Evolutionary conservation across 2,329 filamentous ascomycete genomes (phyloP), one percentile per base, ranked within the genome.

Genomic region (Aspergillus sp.): DNA sequence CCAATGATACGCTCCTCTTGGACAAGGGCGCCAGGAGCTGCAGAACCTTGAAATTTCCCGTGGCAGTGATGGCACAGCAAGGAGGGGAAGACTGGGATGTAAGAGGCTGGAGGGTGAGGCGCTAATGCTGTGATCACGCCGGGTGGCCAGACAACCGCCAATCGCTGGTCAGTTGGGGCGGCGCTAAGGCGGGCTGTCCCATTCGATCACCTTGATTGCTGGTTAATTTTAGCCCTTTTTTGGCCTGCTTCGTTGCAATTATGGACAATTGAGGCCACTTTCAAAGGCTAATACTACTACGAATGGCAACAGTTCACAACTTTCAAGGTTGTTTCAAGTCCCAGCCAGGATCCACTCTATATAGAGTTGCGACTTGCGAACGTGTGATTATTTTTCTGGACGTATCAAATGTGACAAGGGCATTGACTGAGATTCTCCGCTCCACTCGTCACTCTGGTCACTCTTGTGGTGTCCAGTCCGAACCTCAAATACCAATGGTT

Each of bases 111-210:
- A 15, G n/a, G 20, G 39, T 3, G 20, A 13, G 41, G 45, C 57
- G 54, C 63, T 64, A 64, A 51, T 62, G 60, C 60, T 33, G 61
- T 65, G 59, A 61, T 57, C 51, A 55, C 41, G 49, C 39, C 13
- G 46, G 30, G 49, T 37, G 17, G 44, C 30, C 22, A 30, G 24
- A 49, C 22, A 17, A 17, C 15, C 39, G 41, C 27, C 22, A 41
- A 30, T 49, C 48, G 52, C 61, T 60, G 58, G 56, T 46, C 41
- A 22, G 41, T 59, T 37, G 56, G 27, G 27, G n/a, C 27, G 52
- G 57, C 63, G 56, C 62, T 64, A 64, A 64, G 56, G 60, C 60
- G 59, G 45, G 37, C 42, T 45, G 46, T 53, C 40, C 15, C 27
- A 40, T 39, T 56, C 52, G 50, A 60, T 63, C 59, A 63, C 63